Evolutionary conservation across 169 alveolate genomes (phyloP).

Genomic region (Plasmodium coatneyi): DNA sequence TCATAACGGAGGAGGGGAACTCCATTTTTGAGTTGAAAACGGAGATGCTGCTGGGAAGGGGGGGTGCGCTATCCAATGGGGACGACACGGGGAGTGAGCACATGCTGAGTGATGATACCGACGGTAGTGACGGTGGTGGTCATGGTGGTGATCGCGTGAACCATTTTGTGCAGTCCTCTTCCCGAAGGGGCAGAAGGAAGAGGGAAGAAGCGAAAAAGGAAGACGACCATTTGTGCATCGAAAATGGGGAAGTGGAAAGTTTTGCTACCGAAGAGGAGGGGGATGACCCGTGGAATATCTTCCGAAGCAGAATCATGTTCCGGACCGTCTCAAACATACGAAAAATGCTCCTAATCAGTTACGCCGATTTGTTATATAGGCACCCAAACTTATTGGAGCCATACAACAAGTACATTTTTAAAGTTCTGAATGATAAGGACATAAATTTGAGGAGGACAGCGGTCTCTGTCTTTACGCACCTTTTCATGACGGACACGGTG

Average conservation of each 20-base stretch:
- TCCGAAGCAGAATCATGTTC: slow-evolving; percentile 13
- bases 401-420: slow-evolving; percentile 78
- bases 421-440: slow-evolving; percentile 78
- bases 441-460: slow-evolving; percentile 82
- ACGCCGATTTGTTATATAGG: slow-evolving; percentile 84
- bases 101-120: neutral
- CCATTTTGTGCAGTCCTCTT: neutral
- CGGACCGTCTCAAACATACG: slow-evolving; percentile 64
- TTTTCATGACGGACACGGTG: slow-evolving; percentile 86
- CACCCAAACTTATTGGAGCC: slow-evolving; percentile 88
- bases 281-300: neutral
- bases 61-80: neutral
- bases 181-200: neutral
- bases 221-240: neutral
- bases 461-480: slow-evolving; percentile 85
- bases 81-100: neutral
- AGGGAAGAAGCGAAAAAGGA: neutral
- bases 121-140: neutral
- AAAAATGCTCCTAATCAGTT: slow-evolving; percentile 82
- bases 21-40: slow-evolving; percentile 14
- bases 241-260: neutral
- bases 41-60: neutral
- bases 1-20: slow-evolving; percentile 43
- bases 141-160: neutral
- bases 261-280: neutral